Evolutionary conservation across 2,329 filamentous ascomycete species (phyloP), one percentile per base, ranked within the genome.

Genomic region (Fusarium phyllophilum): DNA sequence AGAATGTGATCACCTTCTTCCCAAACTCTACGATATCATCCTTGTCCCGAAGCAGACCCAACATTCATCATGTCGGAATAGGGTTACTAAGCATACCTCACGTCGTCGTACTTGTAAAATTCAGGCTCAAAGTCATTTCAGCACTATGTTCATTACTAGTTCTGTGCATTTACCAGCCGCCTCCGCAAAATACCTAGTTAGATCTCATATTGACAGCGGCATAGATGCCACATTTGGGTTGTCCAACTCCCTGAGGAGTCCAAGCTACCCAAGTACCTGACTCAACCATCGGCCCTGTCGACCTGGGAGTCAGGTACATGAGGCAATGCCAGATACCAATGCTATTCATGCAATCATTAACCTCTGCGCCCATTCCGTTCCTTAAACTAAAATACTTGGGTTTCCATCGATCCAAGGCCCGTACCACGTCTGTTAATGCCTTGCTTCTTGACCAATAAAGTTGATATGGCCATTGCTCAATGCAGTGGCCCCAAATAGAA

Each of bases 311-410:
- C 66, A 71, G 60, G 62, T 60, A 52, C 58, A 48, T 75, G 70
- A 77, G 73, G 65, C 77, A 69, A 77, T 81, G 78, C 80, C 76
- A 79, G 79, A 74, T 79, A 78, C 75, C 68, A 78, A 78, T 80
- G 77, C 78, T 81, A 78, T 78, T 83, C 82, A 81, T 83, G 80
- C 81, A 81, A 76, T 81, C 80, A 78, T 81, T 79, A 81, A 81
- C 76, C 78, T 66, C 66, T 70, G 68, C 75, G 78, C 77, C 75
- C 66, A 48, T 68, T 76, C 68, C 76, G 57, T 70, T 67, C 61
- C 67, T 48, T 60, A 66, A 73, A 73, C 63, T 66, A 70, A 73
- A 75, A 72, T 62, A 70, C 62, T 68, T 57, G 66, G 67, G 52
- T 60, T 63, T 70, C 39, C 41, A 65, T 70, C 57, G 56, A 67